phyloP scores from a whole-genome alignment of 1,284 basidiomycete species.

The Ganoderma lingzhi region DNA sequence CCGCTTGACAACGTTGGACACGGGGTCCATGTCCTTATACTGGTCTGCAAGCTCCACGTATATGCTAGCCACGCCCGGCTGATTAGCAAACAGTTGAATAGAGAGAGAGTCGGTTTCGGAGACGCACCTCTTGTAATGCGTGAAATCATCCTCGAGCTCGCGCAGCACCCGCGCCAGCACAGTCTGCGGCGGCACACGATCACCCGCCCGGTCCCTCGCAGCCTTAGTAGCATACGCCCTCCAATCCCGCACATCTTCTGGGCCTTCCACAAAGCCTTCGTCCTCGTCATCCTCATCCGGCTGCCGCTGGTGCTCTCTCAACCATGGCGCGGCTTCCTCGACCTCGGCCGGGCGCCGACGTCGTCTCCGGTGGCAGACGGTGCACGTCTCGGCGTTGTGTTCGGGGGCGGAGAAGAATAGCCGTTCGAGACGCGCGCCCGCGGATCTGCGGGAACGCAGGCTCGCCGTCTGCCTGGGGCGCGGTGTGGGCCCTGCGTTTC shows the following conservation, averaged over 20 bases:
- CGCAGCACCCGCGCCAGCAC: constrained; percentile 80
- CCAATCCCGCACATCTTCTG: constrained; percentile 42
- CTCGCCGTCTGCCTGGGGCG: constrained; percentile 21
- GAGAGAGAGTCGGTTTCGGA: background rate
- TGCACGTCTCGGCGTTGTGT: constrained; percentile 74
- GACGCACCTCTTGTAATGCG: constrained; percentile 84
- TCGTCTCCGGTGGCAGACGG: constrained; percentile 62
- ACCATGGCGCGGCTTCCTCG: constrained; percentile 37
- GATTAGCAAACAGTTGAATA: constrained; percentile 5
- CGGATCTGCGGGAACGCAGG: constrained; percentile 85
- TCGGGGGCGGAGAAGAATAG: constrained; percentile 83
- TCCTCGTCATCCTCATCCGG: constrained; percentile 42
- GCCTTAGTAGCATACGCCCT: constrained; percentile 38
- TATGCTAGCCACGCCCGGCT: constrained; percentile 59
- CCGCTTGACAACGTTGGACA: constrained; percentile 79
- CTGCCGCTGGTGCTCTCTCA: constrained; percentile 29
- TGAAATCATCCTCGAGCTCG: constrained; percentile 91
- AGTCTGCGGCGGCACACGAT: constrained; percentile 79
- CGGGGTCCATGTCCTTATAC: constrained; percentile 88
- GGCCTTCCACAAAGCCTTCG: constrained; percentile 59
- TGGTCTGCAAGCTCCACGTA: constrained; percentile 90
- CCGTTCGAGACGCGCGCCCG: constrained; percentile 74
- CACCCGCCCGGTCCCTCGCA: constrained; percentile 32
- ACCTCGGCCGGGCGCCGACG: constrained; percentile 28
- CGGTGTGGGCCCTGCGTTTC: constrained; percentile 23